phyloP scores from a whole-genome alignment of 306 rosid genomes.

The Castanopsis chinensis region DNA sequence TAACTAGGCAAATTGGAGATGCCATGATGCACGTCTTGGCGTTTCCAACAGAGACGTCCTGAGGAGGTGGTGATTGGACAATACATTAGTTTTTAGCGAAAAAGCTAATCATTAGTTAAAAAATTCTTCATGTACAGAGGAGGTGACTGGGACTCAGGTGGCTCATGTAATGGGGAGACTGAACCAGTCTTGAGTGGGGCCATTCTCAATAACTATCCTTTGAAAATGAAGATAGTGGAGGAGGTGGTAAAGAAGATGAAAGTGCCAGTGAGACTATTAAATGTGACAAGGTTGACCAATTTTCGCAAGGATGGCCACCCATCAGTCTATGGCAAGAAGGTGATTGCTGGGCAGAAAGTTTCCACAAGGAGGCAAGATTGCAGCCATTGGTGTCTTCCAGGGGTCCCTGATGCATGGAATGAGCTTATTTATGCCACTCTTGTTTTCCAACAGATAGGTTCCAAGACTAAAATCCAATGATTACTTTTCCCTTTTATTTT shows the following conservation, averaged over 20 bases:
- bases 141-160: conserved; percentile 99
- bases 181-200: conserved; percentile 68
- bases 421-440: conserved; percentile 77
- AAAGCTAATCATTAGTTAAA: too few species aligned
- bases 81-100: too few species aligned
- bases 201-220: conserved; percentile 70
- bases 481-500: background rate
- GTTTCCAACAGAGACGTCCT: too few species aligned
- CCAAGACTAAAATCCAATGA: conserved; percentile 15
- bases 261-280: conserved; percentile 69
- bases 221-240: conserved; percentile 89
- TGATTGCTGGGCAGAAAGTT: conserved; percentile 39
- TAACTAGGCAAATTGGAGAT: too few species aligned
- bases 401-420: conserved; percentile 96
- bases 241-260: conserved; percentile 68
- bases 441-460: conserved; percentile 40
- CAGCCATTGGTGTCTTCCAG: conserved; percentile 98
- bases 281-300: conserved; percentile 87
- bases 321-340: conserved; percentile 57
- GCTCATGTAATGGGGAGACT: conserved; percentile 89
- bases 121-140: conserved; percentile 54
- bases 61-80: too few species aligned
- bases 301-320: conserved; percentile 97
- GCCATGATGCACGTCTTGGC: too few species aligned
- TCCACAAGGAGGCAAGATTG: conserved; percentile 72